phyloP scores from a whole-genome alignment of 208 protist species.

The Entamoeba moshkovskii region DNA sequence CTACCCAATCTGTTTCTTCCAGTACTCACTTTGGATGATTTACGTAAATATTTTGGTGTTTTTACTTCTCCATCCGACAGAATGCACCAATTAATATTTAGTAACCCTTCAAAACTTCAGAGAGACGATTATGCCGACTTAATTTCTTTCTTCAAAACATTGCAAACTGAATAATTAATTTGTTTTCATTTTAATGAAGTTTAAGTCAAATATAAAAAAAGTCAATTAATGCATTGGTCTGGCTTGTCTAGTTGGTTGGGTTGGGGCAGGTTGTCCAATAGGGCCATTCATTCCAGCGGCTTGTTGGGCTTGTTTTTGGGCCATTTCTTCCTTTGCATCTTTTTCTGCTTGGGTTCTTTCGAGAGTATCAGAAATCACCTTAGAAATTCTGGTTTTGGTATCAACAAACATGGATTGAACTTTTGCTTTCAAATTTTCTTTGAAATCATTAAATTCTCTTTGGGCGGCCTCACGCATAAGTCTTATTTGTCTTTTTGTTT shows the following conservation, averaged over 20 bases:
- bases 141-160: too few species aligned
- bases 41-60: neutral
- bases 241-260: too few species aligned
- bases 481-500: neutral
- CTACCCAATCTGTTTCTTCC: neutral
- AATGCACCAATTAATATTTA: neutral
- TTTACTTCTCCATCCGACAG: neutral
- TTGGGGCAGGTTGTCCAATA: too few species aligned
- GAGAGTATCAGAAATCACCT: neutral
- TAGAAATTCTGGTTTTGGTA: neutral
- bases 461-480: neutral
- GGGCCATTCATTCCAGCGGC: neutral
- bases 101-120: neutral
- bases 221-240: too few species aligned
- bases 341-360: neutral
- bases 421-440: neutral
- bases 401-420: neutral
- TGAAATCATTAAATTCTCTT: neutral
- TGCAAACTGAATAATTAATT: too few species aligned
- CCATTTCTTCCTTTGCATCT: neutral
- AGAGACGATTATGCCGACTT: neutral
- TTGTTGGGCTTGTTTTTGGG: neutral
- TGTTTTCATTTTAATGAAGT: too few species aligned
- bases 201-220: too few species aligned
- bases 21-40: neutral